Percentiles rank a stretch among this genome's conserved stretches.
Evolutionary conservation across 768 basidiomycete genomes (phyloP).

Genomic region (Cubamyces lactineus): DNA sequence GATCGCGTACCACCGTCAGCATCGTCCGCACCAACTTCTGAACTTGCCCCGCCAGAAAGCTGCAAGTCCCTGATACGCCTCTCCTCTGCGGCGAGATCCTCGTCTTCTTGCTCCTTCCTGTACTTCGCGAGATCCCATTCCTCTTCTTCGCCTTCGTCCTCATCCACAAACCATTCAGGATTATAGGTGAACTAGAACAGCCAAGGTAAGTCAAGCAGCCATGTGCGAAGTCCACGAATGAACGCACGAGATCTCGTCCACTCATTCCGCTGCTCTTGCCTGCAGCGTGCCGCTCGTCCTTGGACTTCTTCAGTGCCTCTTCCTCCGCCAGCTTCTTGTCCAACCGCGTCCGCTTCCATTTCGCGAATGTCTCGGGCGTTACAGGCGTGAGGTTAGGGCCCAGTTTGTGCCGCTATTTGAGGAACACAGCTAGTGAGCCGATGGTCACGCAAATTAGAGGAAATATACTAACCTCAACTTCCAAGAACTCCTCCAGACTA

Average conservation of each 20-base stretch:
- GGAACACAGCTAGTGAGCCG: background rate
- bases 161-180: conserved; percentile 90
- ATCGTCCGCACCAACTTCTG: conserved; percentile 37
- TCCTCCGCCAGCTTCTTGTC: conserved; percentile 93
- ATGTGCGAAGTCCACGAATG: background rate
- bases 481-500: conserved; percentile 94
- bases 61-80: conserved; percentile 50
- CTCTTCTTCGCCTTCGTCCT: conserved; percentile 53
- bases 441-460: background rate
- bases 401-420: conserved; percentile 90
- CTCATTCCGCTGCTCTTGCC: conserved; percentile 95
- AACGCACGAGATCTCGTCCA: conserved; percentile 85
- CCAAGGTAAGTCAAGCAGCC: conserved; percentile 3
- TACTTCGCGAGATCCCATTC: conserved; percentile 59
- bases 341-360: conserved; percentile 94
- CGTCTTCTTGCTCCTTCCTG: conserved; percentile 63
- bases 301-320: conserved; percentile 80
- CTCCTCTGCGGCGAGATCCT: conserved; percentile 57
- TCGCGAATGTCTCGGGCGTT: conserved; percentile 86
- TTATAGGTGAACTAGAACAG: conserved; percentile 87
- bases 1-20: conserved; percentile 28
- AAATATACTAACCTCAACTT: conserved; percentile 79
- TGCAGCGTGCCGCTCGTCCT: conserved; percentile 78
- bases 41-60: conserved; percentile 36
- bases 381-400: conserved; percentile 90